Percentiles rank a stretch among this genome's conserved stretches.
Conservation (phyloP, 495 filamentous ascomycete species). For the Aspergillus bridgeri region DNA sequence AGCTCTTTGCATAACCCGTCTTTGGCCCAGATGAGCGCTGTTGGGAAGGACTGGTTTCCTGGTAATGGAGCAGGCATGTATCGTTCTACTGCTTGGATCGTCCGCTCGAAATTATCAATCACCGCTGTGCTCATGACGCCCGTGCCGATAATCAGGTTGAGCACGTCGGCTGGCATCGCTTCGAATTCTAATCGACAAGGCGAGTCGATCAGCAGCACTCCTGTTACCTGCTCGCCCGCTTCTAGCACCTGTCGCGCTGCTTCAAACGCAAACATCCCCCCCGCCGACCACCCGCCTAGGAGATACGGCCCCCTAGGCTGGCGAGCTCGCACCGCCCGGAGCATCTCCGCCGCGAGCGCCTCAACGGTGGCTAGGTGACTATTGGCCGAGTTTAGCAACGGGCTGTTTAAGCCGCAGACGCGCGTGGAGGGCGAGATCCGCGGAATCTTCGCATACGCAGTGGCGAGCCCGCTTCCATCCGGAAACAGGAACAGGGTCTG, state of each 20-base stretch:
- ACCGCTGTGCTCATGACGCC: neutral
- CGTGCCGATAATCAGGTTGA: neutral
- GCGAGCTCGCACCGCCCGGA: slow-evolving; percentile 1
- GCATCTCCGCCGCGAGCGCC: neutral
- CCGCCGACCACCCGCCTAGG: slow-evolving; percentile 8
- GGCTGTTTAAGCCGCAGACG: slow-evolving; percentile 15
- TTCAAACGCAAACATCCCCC: slow-evolving; percentile 8
- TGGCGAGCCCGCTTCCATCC: slow-evolving; percentile 27
- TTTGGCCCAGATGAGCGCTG: neutral
- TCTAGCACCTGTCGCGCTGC: neutral
- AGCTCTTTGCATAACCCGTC: neutral
- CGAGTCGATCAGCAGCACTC: slow-evolving; percentile 6
- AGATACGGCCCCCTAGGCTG: slow-evolving; percentile 3
- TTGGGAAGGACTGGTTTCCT: neutral
- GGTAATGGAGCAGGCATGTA: neutral
- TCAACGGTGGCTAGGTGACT: slow-evolving; percentile 1
- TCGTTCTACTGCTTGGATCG: neutral
- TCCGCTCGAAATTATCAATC: neutral
- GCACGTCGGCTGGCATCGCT: neutral
- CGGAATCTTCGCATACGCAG: slow-evolving; percentile 13
- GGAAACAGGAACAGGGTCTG: slow-evolving; percentile 35
- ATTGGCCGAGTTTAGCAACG: slow-evolving; percentile 3
- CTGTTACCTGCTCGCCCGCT: neutral
- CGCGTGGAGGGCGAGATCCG: neutral
- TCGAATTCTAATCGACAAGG: neutral